A percentile compares a stretch with the other conserved stretches of the same genome.
Evolutionary conservation across 768 basidiomycete genomes (phyloP).

Genomic region (Leccinum uliginosum): DNA sequence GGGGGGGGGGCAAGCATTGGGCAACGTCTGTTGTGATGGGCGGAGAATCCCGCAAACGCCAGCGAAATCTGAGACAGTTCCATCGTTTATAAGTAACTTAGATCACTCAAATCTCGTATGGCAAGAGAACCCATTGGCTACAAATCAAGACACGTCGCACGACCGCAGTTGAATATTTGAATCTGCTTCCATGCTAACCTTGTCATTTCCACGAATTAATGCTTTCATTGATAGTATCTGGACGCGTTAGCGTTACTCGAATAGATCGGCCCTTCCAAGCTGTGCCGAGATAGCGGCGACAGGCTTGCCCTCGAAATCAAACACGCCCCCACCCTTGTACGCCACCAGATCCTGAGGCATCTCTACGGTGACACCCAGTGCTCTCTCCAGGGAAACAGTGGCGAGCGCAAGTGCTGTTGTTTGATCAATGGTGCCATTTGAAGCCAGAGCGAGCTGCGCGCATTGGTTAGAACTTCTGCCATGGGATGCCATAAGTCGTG

Average conservation of each 20-base stretch:
- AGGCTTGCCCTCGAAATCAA: slow-evolving; percentile 37
- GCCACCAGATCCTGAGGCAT: slow-evolving; percentile 37
- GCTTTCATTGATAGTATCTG: too few species aligned
- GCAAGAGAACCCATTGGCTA: too few species aligned
- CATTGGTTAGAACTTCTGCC: neutral
- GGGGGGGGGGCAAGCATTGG: too few species aligned
- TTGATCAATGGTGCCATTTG: slow-evolving; percentile 34
- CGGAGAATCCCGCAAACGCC: too few species aligned
- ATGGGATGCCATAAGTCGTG: neutral
- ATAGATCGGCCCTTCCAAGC: slow-evolving; percentile 17
- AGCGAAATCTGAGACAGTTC: too few species aligned
- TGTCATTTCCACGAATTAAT: too few species aligned
- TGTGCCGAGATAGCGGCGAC: slow-evolving; percentile 34
- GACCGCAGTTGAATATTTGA: too few species aligned
- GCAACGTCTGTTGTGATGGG: too few species aligned
- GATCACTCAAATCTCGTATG: too few species aligned
- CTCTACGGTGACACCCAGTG: slow-evolving; percentile 32
- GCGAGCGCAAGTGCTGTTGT: slow-evolving; percentile 35
- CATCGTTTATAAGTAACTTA: too few species aligned
- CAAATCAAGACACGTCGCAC: too few species aligned
- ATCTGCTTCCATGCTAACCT: too few species aligned
- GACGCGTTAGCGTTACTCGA: slow-evolving; percentile 15
- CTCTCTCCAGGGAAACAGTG: slow-evolving; percentile 39
- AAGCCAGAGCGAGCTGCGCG: slow-evolving; percentile 36
- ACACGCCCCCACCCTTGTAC: slow-evolving; percentile 33